Percentiles rank a stretch among this genome's conserved stretches.
phyloP scores from a whole-genome alignment of 2,329 filamentous ascomycete species.

The Rugonectria rugulosa region DNA sequence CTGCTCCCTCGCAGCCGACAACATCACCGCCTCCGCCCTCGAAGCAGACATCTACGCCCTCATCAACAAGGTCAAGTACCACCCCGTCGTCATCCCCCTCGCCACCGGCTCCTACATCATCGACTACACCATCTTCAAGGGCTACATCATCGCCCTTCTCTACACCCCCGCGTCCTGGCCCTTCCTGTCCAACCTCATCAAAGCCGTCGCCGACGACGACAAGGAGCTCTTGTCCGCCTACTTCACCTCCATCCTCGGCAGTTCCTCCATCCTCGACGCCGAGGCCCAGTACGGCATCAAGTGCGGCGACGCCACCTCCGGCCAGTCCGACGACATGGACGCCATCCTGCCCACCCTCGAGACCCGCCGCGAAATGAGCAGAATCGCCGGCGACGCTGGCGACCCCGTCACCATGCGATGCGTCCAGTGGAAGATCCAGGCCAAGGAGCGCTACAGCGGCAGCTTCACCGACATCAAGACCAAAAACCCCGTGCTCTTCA shows the following conservation, averaged over 20 bases:
- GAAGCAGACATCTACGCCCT: slow-evolving; percentile 33
- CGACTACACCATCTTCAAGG: slow-evolving; percentile 31
- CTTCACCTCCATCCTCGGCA: background rate
- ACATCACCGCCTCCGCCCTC: slow-evolving; percentile 30
- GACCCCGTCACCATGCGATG: slow-evolving; percentile 37
- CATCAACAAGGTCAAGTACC: slow-evolving; percentile 31
- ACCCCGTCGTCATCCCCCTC: slow-evolving; percentile 33
- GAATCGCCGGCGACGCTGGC: slow-evolving; percentile 36
- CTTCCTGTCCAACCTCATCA: slow-evolving; percentile 48
- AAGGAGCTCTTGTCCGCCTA: background rate
- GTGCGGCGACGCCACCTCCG: slow-evolving; percentile 46
- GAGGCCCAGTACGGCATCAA: slow-evolving; percentile 38
- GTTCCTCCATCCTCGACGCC: background rate
- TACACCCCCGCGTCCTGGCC: slow-evolving; percentile 46
- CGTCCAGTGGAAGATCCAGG: slow-evolving; percentile 47
- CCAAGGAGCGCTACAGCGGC: slow-evolving; percentile 46
- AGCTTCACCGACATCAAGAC: slow-evolving; percentile 45
- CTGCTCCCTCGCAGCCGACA: slow-evolving; percentile 34
- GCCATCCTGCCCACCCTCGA: slow-evolving; percentile 37
- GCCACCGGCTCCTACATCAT: slow-evolving; percentile 15
- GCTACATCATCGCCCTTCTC: slow-evolving; percentile 10
- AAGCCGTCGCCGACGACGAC: slow-evolving; percentile 45
- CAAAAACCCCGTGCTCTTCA: slow-evolving; percentile 45
- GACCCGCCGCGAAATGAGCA: slow-evolving; percentile 35
- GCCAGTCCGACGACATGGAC: slow-evolving; percentile 36